A percentile compares a stretch with the other conserved stretches of the same genome.
These are phyloP conservation scores for Xylariaceae sp. DNA, from an alignment of 2,329 filamentous ascomycete genomes.

Conservation along the genomic window DNA sequence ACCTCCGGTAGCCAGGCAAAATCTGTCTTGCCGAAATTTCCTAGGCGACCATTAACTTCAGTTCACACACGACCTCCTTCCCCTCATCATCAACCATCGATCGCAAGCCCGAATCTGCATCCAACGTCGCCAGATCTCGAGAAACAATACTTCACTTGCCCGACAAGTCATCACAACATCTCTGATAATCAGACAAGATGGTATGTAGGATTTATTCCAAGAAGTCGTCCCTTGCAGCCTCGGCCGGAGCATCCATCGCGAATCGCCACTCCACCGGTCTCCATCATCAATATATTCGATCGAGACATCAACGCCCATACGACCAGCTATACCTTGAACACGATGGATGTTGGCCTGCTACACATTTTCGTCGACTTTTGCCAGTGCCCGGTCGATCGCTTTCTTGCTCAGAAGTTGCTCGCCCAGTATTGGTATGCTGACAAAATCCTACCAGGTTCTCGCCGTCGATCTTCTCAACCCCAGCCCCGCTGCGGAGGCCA, in stretches of 20 bases:
- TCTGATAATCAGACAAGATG: constrained; percentile 57
- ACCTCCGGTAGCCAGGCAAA: constrained; percentile 15
- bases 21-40: constrained; percentile 22
- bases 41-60: constrained; percentile 30
- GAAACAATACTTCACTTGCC: constrained; percentile 41
- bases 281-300: too few species aligned
- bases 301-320: too few species aligned
- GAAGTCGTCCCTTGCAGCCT: too few species aligned
- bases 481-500: constrained; percentile 91
- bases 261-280: too few species aligned
- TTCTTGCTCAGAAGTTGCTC: background rate
- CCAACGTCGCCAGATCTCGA: constrained; percentile 42
- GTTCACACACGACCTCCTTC: constrained; percentile 40
- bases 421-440: constrained; percentile 36
- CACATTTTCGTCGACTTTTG: background rate
- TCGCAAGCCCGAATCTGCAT: constrained; percentile 41
- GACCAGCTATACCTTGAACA: too few species aligned
- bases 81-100: constrained; percentile 31
- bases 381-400: background rate
- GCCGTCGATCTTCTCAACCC: constrained; percentile 99
- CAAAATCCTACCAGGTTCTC: constrained; percentile 70
- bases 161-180: constrained; percentile 28
- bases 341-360: too few species aligned
- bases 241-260: too few species aligned
- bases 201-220: too few species aligned